Base-by-base conservation (phyloP, 306 rosid species). In the Rosa lucieae region DNA sequence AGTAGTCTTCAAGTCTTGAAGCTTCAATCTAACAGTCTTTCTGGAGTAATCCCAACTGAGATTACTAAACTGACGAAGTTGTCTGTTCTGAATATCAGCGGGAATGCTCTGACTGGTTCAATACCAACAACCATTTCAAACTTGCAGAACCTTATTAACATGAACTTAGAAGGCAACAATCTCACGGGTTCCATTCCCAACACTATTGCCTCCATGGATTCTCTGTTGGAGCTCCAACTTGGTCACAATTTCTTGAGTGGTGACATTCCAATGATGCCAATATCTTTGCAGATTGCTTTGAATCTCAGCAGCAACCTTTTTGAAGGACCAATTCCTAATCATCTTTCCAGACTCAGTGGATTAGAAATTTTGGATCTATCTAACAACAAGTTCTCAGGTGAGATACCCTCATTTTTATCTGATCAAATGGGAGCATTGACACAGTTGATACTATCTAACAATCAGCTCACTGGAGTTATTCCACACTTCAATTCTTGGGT, bases 321-420 rank as follows among this genome's bases (percentile, higher is more conserved):
- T 48, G 47, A 11, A 14, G 98, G 94, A 49, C n/a, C 23, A 15
- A 92, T 95, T 78, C 94, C 93, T 0, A 1, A 0, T 2, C 69
- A 40, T 70, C 87, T 95, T 9, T 5, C n/a, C 23, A 7, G 0
- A 1, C 88, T 94, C 62, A 0, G 0, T 40, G 72, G 0, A 67
- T 82, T 92, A 5, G 96, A 89, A 89, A 74, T 95, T 37, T 76
- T 90, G 92, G 99, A 95, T 79, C 96, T 95, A 73, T 93, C 99
- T 40, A 75, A 91, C 78, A 95, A 95, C 90, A 47, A 3, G 0
- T 95, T 95, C 81, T 79, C 87, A 13, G 99, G 98, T 26, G 0
- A 3, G 39, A 81, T 95, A 52, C 97, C 98, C 6, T 0, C 1
- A 0, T 67, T 62, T 80, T 82, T 95, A 3, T 2, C 43, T 1